Conservation (phyloP, 306 rosid species). For the Lathyrus sativus region DNA sequence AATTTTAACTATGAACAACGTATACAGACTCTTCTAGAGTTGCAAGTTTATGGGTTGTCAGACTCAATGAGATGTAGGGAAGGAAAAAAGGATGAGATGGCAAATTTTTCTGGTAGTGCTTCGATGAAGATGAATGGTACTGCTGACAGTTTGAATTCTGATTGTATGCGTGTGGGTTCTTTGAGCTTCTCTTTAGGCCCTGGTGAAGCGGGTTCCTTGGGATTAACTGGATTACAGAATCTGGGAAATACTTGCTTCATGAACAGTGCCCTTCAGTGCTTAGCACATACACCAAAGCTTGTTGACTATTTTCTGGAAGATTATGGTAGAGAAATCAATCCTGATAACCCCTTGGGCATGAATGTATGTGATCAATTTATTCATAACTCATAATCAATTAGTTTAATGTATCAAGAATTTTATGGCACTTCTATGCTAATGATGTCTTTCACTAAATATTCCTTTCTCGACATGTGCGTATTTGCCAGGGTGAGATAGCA, state of each 20-base stretch:
- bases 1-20: constrained; percentile 34
- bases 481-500: constrained; percentile 95
- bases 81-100: constrained; percentile 68
- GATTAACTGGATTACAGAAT: constrained; percentile 90
- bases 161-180: constrained; percentile 48
- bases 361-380: constrained; percentile 59
- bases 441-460: constrained; percentile 28
- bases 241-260: constrained; percentile 99
- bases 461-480: constrained; percentile 30
- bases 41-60: constrained; percentile 96
- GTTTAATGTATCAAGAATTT: constrained; percentile 23
- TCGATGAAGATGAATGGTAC: constrained; percentile 68
- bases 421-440: constrained; percentile 21
- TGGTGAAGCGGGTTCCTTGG: constrained; percentile 87
- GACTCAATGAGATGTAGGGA: constrained; percentile 78
- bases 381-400: constrained; percentile 24
- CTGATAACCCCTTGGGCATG: constrained; percentile 93
- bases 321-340: constrained; percentile 87
- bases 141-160: constrained; percentile 53
- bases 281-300: constrained; percentile 93
- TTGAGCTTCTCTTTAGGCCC: constrained; percentile 60
- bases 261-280: constrained; percentile 97
- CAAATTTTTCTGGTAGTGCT: constrained; percentile 51
- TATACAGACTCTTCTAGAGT: constrained; percentile 76
- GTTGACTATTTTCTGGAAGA: constrained; percentile 98